Percentiles rank a stretch among this genome's conserved stretches.
Evolutionary conservation across 208 protist species (phyloP).

Genomic region (Giardia muris): DNA sequence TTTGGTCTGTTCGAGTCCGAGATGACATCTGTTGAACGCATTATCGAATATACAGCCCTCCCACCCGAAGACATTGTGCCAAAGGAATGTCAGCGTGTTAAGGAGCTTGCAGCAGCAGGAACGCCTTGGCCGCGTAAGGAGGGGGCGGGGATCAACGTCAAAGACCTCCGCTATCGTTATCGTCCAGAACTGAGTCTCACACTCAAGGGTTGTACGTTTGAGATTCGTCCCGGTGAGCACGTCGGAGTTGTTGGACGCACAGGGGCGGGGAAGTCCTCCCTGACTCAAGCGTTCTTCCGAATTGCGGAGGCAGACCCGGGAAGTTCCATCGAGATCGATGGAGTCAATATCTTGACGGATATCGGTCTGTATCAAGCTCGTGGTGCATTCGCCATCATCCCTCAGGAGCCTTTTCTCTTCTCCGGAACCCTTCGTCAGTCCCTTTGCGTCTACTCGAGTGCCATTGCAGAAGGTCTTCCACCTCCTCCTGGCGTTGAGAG

Average conservation of each 20-base stretch:
- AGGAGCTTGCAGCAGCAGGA: neutral
- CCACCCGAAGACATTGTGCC: neutral
- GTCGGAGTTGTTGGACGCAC: slow-evolving; percentile 48
- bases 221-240: slow-evolving; percentile 36
- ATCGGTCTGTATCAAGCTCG: slow-evolving; percentile 43
- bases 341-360: slow-evolving; percentile 24
- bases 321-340: slow-evolving; percentile 8
- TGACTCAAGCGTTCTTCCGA: slow-evolving; percentile 41
- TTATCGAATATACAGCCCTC: slow-evolving; percentile 41
- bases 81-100: neutral
- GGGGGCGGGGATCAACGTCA: slow-evolving; percentile 21
- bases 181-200: slow-evolving; percentile 31
- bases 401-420: slow-evolving; percentile 48
- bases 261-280: slow-evolving; percentile 46
- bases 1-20: slow-evolving; percentile 43
- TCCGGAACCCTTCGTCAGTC: slow-evolving; percentile 40
- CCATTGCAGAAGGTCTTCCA: neutral
- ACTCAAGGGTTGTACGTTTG: slow-evolving; percentile 37
- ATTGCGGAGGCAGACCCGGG: slow-evolving; percentile 26
- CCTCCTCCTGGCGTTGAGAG: neutral
- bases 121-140: neutral
- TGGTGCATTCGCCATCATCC: slow-evolving; percentile 37
- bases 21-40: slow-evolving; percentile 48
- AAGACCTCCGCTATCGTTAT: slow-evolving; percentile 40
- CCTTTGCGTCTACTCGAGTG: slow-evolving; percentile 33